phyloP scores from a whole-genome alignment of 2,329 filamentous ascomycete genomes.

The Hypoxylon sp. region DNA sequence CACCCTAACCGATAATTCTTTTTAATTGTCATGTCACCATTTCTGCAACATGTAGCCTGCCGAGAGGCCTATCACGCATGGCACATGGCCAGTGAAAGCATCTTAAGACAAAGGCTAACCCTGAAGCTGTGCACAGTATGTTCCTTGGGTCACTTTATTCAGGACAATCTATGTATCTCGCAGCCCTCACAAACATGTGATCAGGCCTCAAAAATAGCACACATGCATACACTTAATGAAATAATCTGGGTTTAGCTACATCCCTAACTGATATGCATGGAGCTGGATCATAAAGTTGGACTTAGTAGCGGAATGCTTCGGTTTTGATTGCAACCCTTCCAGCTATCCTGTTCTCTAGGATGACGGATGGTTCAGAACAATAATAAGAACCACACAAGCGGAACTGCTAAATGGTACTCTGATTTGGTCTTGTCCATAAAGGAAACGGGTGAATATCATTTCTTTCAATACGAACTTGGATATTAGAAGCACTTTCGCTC shows the following conservation, averaged over 20 bases:
- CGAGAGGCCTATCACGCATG: too few relatives aligned
- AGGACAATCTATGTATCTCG: too few relatives aligned
- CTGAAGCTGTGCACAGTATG: too few relatives aligned
- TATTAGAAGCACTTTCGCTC: too few relatives aligned
- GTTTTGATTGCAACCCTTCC: conserved; percentile 42
- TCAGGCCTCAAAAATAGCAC: conserved; percentile 35
- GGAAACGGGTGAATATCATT: conserved; percentile 45
- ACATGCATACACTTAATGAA: conserved; percentile 44
- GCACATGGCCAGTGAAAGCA: too few relatives aligned
- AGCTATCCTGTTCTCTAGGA: conserved; percentile 42
- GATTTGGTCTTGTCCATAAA: conserved; percentile 55
- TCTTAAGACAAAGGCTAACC: too few relatives aligned
- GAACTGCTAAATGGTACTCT: conserved; percentile 43
- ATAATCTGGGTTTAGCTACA: too few relatives aligned
- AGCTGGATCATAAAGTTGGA: conserved; percentile 42
- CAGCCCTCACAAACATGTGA: conserved; percentile 42
- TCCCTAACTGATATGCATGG: conserved; percentile 42
- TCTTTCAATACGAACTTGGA: too few relatives aligned
- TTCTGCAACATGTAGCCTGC: too few relatives aligned
- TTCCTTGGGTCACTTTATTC: background rate
- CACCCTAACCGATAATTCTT: too few relatives aligned
- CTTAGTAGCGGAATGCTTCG: conserved; percentile 45
- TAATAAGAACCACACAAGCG: conserved; percentile 47
- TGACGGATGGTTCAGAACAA: conserved; percentile 52
- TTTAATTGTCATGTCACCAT: too few relatives aligned